Evolutionary conservation across 2,329 filamentous ascomycete species (phyloP).

Genomic region (Coniella vitis): DNA sequence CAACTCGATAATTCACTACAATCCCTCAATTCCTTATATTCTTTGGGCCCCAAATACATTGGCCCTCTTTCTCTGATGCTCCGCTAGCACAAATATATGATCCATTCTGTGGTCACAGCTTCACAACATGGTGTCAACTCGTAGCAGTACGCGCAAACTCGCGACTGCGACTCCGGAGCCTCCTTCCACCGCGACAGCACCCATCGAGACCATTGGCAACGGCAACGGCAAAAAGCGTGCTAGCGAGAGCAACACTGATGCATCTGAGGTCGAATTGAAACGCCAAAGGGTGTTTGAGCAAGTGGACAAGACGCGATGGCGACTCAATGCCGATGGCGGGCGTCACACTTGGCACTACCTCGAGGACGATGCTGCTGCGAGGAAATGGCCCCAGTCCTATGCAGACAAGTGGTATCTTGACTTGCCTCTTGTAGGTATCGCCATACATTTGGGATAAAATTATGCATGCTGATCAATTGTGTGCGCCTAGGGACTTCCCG

Average conservation of each 20-base stretch:
- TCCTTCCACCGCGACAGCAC: background rate
- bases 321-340: conserved; percentile 74
- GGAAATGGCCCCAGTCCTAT: conserved; percentile 75
- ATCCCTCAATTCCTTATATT: too few species aligned
- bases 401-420: conserved; percentile 90
- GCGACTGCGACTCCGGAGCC: background rate
- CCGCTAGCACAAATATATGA: background rate
- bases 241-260: conserved; percentile 29
- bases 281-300: conserved; percentile 43
- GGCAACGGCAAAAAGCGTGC: conserved; percentile 33
- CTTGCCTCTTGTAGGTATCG: conserved; percentile 58
- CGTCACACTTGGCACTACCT: conserved; percentile 94
- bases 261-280: conserved; percentile 28
- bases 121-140: conserved; percentile 19
- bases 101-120: background rate
- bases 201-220: conserved; percentile 19
- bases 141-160: conserved; percentile 11
- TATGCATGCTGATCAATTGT: background rate
- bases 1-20: too few species aligned
- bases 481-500: conserved; percentile 58
- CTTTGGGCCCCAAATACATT: too few species aligned
- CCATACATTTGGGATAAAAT: background rate
- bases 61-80: background rate
- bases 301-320: conserved; percentile 80
- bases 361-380: conserved; percentile 59